Conservation (phyloP, 2,329 filamentous ascomycete species). For the Apiospora saccharicola region DNA sequence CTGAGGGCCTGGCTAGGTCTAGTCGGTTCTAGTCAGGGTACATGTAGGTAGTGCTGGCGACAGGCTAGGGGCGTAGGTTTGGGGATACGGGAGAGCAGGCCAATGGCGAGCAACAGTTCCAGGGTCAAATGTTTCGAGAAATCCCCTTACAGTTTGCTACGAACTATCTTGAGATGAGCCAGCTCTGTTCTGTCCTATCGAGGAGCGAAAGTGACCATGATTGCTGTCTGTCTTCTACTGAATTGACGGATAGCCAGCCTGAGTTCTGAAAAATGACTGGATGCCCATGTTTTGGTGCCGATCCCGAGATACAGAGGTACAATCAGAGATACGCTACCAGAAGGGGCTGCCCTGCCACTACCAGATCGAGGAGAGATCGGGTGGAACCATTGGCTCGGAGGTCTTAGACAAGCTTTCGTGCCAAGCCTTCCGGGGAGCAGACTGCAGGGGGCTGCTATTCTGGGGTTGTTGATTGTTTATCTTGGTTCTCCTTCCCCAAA, state of each 20-base stretch:
- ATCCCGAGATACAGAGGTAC: not conserved
- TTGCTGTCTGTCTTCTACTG: not conserved
- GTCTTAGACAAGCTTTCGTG: constrained; percentile 25
- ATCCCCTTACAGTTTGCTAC: not conserved
- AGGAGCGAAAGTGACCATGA: too few relatives aligned
- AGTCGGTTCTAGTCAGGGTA: not conserved
- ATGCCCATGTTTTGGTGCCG: not conserved
- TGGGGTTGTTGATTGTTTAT: not conserved
- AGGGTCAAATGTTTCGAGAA: not conserved
- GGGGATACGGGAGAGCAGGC: not conserved
- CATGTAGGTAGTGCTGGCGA: not conserved
- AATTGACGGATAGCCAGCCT: not conserved
- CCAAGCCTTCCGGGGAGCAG: constrained; percentile 7
- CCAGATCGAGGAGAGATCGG: constrained; percentile 14
- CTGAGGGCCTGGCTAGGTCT: not conserved
- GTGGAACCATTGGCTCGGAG: constrained; percentile 14
- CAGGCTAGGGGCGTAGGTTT: not conserved
- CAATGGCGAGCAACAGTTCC: not conserved
- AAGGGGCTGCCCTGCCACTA: not conserved
- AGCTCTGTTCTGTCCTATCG: not conserved
- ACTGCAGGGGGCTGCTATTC: not conserved
- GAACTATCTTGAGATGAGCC: not conserved
- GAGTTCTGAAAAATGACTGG: not conserved
- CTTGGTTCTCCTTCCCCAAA: too few relatives aligned
- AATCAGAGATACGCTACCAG: not conserved